phyloP scores from a whole-genome alignment of 2,329 filamentous ascomycete species.

The Nectriaceae sp. region DNA sequence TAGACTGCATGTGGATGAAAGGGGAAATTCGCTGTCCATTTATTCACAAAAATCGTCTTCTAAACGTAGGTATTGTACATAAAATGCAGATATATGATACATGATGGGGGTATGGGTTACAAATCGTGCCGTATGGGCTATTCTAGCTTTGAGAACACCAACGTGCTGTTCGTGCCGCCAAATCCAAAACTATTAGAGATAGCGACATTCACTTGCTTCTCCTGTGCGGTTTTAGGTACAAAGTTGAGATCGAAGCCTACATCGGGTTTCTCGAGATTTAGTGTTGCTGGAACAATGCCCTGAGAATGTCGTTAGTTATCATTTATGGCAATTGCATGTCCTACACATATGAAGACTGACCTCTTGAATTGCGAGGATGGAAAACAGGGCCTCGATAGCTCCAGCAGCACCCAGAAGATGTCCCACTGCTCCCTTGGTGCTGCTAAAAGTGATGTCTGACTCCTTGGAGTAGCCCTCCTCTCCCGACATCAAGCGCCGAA shows the following conservation, averaged over 20 bases:
- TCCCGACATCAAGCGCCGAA: constrained; percentile 75
- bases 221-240: constrained; percentile 70
- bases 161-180: constrained; percentile 89
- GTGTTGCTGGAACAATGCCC: constrained; percentile 80
- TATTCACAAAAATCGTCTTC: no score
- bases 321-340: not conserved
- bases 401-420: constrained; percentile 92
- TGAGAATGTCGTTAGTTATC: constrained; percentile 40
- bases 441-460: constrained; percentile 76
- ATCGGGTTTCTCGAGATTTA: constrained; percentile 73
- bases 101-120: no score
- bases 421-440: constrained; percentile 90
- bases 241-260: constrained; percentile 81
- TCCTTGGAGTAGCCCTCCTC: constrained; percentile 65
- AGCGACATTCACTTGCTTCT: constrained; percentile 70
- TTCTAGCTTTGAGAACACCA: constrained; percentile 66
- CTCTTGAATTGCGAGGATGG: constrained; percentile 75
- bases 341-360: constrained; percentile 56
- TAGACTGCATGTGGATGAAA: not conserved
- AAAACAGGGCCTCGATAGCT: constrained; percentile 85
- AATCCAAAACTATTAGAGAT: constrained; percentile 98
- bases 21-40: not conserved
- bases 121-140: no score
- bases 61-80: no score
- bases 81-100: no score